phyloP scores from a whole-genome alignment of 352 stramenopile species.

The Pythium sp. region DNA sequence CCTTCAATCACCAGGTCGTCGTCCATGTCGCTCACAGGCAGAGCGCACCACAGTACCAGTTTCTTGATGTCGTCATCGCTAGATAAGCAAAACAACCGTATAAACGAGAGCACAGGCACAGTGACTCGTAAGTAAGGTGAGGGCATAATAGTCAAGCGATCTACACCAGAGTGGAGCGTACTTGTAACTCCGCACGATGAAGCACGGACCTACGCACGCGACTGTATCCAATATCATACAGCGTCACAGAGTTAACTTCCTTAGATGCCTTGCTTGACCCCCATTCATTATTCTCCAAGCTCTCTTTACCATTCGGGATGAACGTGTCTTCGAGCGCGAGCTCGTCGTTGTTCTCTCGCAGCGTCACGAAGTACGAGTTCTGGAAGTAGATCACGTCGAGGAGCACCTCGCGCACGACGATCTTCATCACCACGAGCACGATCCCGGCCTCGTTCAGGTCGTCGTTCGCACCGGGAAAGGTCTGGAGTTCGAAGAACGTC shows the following conservation, averaged over 20 bases:
- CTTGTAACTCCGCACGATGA: slow-evolving; percentile 51
- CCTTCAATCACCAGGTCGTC: slow-evolving; percentile 9
- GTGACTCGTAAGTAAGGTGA: no score
- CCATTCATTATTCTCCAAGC: neutral
- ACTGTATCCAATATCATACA: slow-evolving; percentile 22
- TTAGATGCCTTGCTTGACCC: neutral
- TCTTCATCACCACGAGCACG: slow-evolving; percentile 63
- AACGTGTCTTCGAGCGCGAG: slow-evolving; percentile 63
- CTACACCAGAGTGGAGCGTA: slow-evolving; percentile 4
- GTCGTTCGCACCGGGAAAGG: slow-evolving; percentile 41
- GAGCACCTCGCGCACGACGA: slow-evolving; percentile 61
- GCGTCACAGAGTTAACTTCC: neutral
- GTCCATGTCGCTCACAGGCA: slow-evolving; percentile 20
- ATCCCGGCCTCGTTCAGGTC: slow-evolving; percentile 32
- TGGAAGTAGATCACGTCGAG: slow-evolving; percentile 57
- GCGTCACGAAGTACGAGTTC: slow-evolving; percentile 58
- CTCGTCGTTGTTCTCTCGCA: slow-evolving; percentile 52
- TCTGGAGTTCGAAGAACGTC: slow-evolving; percentile 71
- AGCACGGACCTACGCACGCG: slow-evolving; percentile 47
- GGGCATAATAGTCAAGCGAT: no score
- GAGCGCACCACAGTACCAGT: slow-evolving; percentile 57
- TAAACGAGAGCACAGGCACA: no score
- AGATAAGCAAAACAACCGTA: slow-evolving; percentile 2
- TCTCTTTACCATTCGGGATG: slow-evolving; percentile 40
- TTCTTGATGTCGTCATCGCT: slow-evolving; percentile 63